Percentiles rank a stretch among this genome's conserved stretches.
Evolutionary conservation across 768 basidiomycete species (phyloP).

Genomic region (Polyporus arcularius): DNA sequence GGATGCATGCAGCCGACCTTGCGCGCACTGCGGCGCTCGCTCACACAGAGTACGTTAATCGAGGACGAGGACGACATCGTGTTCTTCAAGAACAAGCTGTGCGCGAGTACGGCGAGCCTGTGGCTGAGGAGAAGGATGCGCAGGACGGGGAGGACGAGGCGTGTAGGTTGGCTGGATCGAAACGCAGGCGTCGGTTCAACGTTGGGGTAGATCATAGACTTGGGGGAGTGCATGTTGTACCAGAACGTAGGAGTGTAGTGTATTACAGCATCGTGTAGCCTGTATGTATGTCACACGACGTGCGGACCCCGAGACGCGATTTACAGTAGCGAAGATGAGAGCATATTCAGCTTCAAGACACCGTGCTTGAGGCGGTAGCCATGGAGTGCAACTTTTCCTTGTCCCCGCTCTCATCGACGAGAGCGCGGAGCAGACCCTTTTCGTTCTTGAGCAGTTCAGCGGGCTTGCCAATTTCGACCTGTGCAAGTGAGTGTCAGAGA

Average conservation of each 20-base stretch:
- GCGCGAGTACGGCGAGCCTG: slow-evolving; percentile 7
- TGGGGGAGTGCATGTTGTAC: too few species aligned
- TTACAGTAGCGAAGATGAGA: too few species aligned
- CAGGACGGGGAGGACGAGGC: slow-evolving; percentile 1
- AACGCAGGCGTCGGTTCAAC: too few species aligned
- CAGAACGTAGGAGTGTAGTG: too few species aligned
- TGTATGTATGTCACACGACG: too few species aligned
- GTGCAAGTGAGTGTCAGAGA: background rate
- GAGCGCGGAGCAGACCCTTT: slow-evolving; percentile 48
- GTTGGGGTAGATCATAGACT: too few species aligned
- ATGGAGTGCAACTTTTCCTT: slow-evolving; percentile 48
- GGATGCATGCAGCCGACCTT: slow-evolving; percentile 27
- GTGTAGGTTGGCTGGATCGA: slow-evolving; percentile 1
- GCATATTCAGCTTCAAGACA: too few species aligned
- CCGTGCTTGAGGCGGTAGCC: slow-evolving; percentile 18
- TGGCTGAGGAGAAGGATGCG: background rate
- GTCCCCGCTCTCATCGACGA: slow-evolving; percentile 62
- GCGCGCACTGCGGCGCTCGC: slow-evolving; percentile 32
- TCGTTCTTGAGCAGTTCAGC: slow-evolving; percentile 50
- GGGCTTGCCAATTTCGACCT: slow-evolving; percentile 56
- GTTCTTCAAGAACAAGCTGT: slow-evolving; percentile 31
- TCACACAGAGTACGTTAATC: slow-evolving; percentile 34
- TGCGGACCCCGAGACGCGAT: too few species aligned
- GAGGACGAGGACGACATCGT: slow-evolving; percentile 33
- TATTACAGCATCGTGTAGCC: too few species aligned